Evolutionary conservation across 345 rosid genomes (phyloP), one percentile per base, ranked within the genome.

Genomic region (Eucalyptus leucophloia): DNA sequence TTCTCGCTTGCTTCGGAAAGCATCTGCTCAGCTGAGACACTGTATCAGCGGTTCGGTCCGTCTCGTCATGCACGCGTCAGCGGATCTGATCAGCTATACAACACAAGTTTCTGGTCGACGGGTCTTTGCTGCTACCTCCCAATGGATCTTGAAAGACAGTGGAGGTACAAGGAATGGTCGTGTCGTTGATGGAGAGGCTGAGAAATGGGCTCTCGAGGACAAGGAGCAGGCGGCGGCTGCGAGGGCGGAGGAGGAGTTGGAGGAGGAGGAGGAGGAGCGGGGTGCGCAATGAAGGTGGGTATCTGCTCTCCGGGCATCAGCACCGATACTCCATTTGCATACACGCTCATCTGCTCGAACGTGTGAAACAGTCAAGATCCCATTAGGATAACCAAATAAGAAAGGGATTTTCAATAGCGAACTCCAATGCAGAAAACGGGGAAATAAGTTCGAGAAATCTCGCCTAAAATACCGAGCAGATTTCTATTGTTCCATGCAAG

Each of bases 281-380:
- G 97, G 87, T 94, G 94, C 83, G 97, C 97, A 65, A 96, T 94
- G 91, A 94, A 96, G 83, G 96, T 96, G 44, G 97, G 98, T 37
- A 93, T 62, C 7, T 93, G 88, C 87, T 96, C 97, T 6, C 98
- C 97, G 3, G 98, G 98, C 98, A 96, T 96, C 93, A 96, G 89
- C 32, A 96, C 97, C 30, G 98, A 94, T 77, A 95, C 95, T n/a
- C 95, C 97, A 69, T 88, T 93, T 17, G 92, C 94, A 88, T 93
- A 94, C 17, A 91, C 91, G 19, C 94, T 92, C 91, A 93, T 91
- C 98, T 96, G 93, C 90, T 90, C 16, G 86, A 86, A 54, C 24
- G 88, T 7, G 47, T 6, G 9, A 69, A 44, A n/a, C 21, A 21
- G 89, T n/a, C 53, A 30, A 81, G 53, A 30, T 26, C 65, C 56